A percentile compares a stretch with the other conserved stretches of the same genome.
These are phyloP conservation scores for Secale cereale DNA, from an alignment of 176 grass and related monocot species.

Conservation along the genomic window DNA sequence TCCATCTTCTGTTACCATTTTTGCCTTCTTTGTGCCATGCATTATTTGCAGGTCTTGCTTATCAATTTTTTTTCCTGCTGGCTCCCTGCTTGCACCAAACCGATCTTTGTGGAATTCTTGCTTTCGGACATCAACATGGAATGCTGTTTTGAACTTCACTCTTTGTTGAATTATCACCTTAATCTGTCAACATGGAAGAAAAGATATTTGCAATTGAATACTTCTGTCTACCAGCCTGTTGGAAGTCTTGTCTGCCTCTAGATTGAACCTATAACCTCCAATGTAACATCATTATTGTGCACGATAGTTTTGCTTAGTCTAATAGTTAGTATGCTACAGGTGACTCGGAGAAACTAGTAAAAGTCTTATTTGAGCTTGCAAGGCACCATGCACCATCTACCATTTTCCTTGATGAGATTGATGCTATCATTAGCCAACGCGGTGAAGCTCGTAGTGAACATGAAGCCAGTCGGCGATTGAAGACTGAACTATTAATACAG, in stretches of 20 bases:
- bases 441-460: conserved; percentile 95
- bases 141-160: not conserved
- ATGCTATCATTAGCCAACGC: conserved; percentile 88
- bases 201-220: not conserved
- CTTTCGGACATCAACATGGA: not conserved
- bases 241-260: not conserved
- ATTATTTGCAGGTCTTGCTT: not conserved
- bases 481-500: conserved; percentile 93
- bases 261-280: not conserved
- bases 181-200: not conserved
- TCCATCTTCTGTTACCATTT: not conserved
- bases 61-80: not conserved
- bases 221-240: not conserved
- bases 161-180: conserved; percentile 1
- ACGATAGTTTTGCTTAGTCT: not conserved
- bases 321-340: conserved; percentile 44
- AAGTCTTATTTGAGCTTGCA: conserved; percentile 90
- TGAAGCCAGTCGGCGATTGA: conserved; percentile 87
- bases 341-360: conserved; percentile 93
- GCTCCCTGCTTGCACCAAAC: not conserved
- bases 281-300: not conserved
- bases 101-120: not conserved
- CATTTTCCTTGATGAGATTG: conserved; percentile 96
- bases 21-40: not conserved
- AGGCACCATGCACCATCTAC: conserved; percentile 96